phyloP scores from a whole-genome alignment of 768 basidiomycete species.

The Dacryopinax primogenitus region DNA sequence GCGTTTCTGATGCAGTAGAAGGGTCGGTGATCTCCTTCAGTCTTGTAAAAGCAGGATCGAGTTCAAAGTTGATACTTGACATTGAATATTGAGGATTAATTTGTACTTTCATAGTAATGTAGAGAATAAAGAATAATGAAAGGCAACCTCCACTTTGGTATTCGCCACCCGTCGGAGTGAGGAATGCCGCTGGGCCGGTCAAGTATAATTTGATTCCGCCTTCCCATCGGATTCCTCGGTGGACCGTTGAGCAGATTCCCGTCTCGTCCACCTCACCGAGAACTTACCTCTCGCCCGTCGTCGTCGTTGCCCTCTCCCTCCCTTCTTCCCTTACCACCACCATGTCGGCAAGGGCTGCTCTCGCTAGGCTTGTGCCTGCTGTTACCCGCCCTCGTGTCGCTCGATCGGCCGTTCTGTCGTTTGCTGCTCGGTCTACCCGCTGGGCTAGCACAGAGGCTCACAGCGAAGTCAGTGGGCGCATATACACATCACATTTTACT shows the following conservation, averaged over 20 bases:
- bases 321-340: not conserved
- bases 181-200: not conserved
- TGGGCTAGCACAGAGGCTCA: not conserved
- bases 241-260: not conserved
- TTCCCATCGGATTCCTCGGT: conserved; percentile 3
- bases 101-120: not conserved
- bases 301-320: not conserved
- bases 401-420: not conserved
- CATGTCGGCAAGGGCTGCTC: conserved; percentile 1
- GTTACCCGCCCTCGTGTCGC: not conserved
- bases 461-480: not conserved
- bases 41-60: not conserved
- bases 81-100: not conserved
- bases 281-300: not conserved
- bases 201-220: conserved; percentile 1
- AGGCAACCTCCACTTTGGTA: not conserved
- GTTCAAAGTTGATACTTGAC: not conserved
- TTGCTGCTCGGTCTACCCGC: not conserved
- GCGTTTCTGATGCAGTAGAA: not conserved
- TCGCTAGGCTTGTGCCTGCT: not conserved
- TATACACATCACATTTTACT: not conserved
- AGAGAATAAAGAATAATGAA: not conserved
- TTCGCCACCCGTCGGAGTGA: not conserved
- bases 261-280: not conserved
- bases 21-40: conserved; percentile 1